phyloP scores from a whole-genome alignment of 768 basidiomycete species.

The Leccinum boreale region DNA sequence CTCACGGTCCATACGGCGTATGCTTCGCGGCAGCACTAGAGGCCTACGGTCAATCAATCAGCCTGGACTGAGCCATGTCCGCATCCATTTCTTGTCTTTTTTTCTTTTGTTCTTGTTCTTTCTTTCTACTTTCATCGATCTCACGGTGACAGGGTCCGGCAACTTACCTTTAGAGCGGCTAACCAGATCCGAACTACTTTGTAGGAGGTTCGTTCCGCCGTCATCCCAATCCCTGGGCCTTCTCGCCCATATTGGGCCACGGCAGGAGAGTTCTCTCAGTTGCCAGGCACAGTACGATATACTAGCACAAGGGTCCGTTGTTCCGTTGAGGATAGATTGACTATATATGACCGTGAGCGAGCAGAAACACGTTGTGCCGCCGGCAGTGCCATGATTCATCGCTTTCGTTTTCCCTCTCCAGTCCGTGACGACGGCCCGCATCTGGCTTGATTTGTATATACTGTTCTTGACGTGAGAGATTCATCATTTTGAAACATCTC shows the following conservation, averaged over 20 bases:
- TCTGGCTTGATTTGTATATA: constrained; percentile 1
- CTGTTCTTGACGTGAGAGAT: not conserved
- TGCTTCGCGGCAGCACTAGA: not conserved
- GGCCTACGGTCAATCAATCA: not conserved
- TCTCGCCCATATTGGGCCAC: not conserved
- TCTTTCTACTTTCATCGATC: not conserved
- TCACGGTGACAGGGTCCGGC: constrained; percentile 3
- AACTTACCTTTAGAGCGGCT: constrained; percentile 1
- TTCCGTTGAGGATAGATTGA: not conserved
- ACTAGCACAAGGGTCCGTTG: not conserved
- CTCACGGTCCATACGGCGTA: not conserved
- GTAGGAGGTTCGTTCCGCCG: not conserved
- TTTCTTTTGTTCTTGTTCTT: not conserved
- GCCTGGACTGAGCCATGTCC: constrained; percentile 7
- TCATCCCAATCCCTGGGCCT: not conserved
- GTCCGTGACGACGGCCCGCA: not conserved
- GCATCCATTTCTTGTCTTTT: not conserved
- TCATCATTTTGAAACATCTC: not conserved
- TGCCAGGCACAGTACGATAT: constrained; percentile 15
- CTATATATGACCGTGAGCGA: not conserved
- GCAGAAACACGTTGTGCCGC: not conserved
- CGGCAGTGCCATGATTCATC: constrained; percentile 3
- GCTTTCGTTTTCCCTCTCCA: not conserved
- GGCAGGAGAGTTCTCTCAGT: constrained; percentile 3
- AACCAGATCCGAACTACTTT: not conserved